Evolutionary conservation across 2,329 filamentous ascomycete species (phyloP).

Genomic region (Xylariaceae sp.): DNA sequence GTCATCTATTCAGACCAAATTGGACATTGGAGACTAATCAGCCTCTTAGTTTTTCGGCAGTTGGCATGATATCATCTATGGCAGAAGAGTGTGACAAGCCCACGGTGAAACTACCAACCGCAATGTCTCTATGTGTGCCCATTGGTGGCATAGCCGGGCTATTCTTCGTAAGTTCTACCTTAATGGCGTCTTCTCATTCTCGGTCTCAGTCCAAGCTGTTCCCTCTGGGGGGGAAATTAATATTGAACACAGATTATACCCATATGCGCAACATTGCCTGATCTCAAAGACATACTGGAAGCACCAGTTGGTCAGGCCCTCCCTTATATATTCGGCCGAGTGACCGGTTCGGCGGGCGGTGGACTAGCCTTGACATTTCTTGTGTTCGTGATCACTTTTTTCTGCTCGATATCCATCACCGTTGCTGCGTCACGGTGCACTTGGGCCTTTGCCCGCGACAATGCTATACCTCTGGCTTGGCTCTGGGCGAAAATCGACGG

Average conservation of each 20-base stretch:
- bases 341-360: conserved; percentile 48
- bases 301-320: conserved; percentile 51
- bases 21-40: conserved; percentile 5
- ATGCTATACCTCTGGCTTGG: conserved; percentile 48
- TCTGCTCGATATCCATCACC: conserved; percentile 62
- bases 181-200: too few relatives aligned
- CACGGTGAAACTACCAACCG: conserved; percentile 47
- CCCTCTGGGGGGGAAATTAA: too few relatives aligned
- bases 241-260: conserved; percentile 39
- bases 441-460: conserved; percentile 60
- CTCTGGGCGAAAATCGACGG: conserved; percentile 50
- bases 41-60: conserved; percentile 45
- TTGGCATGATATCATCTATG: conserved; percentile 62
- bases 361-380: conserved; percentile 50
- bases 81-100: conserved; percentile 56
- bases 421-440: conserved; percentile 64
- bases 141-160: conserved; percentile 51
- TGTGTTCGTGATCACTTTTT: conserved; percentile 52
- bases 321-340: conserved; percentile 49
- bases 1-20: conserved; percentile 3
- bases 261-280: conserved; percentile 43
- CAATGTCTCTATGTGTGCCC: conserved; percentile 48
- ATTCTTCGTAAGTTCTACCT: conserved; percentile 40
- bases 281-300: conserved; percentile 39
- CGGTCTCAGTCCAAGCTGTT: too few relatives aligned